These are phyloP conservation scores for Eimeria acervulina DNA, from an alignment of 169 alveolate genomes.

Conservation along the genomic window DNA sequence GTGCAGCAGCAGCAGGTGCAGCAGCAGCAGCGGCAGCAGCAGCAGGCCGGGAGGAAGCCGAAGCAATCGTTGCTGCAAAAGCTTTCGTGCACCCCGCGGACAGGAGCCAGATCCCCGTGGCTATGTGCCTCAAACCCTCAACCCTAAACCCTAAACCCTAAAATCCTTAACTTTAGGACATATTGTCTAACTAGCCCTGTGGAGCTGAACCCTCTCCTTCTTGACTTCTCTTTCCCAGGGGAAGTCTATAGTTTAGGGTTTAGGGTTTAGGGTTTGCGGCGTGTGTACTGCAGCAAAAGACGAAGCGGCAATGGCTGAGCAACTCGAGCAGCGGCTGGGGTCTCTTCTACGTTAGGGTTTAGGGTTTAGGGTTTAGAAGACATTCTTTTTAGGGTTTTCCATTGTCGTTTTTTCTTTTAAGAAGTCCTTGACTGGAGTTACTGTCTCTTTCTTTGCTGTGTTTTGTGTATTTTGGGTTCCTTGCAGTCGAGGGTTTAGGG, in stretches of 20 bases:
- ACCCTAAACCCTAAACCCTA: neutral
- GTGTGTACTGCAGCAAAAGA: conserved; percentile 60
- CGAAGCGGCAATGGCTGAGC: conserved; percentile 67
- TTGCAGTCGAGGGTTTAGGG: no score
- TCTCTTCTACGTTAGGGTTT: conserved; percentile 5
- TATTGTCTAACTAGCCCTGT: neutral
- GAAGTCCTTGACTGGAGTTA: no score
- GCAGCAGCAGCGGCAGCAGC: conserved; percentile 6
- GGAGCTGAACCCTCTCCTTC: neutral
- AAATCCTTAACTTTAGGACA: neutral
- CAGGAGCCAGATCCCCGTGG: conserved; percentile 30
- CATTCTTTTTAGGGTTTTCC: no score
- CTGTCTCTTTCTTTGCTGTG: no score
- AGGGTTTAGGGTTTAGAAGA: neutral
- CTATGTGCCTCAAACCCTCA: conserved; percentile 29
- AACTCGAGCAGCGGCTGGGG: conserved; percentile 52
- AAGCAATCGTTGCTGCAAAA: conserved; percentile 1
- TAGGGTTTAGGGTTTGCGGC: neutral
- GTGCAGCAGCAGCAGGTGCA: conserved; percentile 13
- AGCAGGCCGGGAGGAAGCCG: neutral
- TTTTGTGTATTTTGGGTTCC: no score
- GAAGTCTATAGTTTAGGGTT: neutral
- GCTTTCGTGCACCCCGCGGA: conserved; percentile 14
- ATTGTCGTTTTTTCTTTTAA: no score
- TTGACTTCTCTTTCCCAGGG: neutral